Conservation (phyloP, 345 rosid genomes). For the Populus deltoides region DNA sequence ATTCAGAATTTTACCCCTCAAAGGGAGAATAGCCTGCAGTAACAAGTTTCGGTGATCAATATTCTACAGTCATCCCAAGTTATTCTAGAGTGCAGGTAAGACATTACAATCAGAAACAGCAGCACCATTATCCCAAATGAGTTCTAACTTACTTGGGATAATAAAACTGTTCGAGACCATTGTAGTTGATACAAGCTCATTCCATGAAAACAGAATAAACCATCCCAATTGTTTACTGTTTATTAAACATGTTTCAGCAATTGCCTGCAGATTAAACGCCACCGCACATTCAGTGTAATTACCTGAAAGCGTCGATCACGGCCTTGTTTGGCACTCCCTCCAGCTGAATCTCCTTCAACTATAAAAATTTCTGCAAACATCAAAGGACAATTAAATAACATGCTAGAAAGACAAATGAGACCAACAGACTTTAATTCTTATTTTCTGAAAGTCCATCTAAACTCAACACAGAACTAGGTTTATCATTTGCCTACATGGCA, state of each 20-base stretch:
- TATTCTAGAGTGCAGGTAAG: background rate
- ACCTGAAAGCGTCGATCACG: constrained; percentile 99
- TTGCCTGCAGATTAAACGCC: background rate
- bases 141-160: background rate
- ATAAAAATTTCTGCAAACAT: constrained; percentile 78
- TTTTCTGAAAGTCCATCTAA: background rate
- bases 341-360: constrained; percentile 99
- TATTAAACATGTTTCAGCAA: constrained; percentile 4
- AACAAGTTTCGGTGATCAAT: constrained; percentile 6
- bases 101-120: background rate
- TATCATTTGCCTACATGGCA: background rate
- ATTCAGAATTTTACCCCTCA: constrained; percentile 94
- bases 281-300: constrained; percentile 4
- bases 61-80: background rate
- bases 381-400: background rate
- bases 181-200: background rate
- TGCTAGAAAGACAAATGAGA: background rate
- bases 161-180: background rate
- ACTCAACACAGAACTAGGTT: background rate
- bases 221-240: background rate
- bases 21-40: constrained; percentile 91
- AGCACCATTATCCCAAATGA: background rate
- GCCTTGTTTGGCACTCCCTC: constrained; percentile 99
- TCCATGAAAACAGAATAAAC: background rate
- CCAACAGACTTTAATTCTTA: background rate